Conservation (phyloP, 306 rosid species). For the Luffa acutangula region DNA sequence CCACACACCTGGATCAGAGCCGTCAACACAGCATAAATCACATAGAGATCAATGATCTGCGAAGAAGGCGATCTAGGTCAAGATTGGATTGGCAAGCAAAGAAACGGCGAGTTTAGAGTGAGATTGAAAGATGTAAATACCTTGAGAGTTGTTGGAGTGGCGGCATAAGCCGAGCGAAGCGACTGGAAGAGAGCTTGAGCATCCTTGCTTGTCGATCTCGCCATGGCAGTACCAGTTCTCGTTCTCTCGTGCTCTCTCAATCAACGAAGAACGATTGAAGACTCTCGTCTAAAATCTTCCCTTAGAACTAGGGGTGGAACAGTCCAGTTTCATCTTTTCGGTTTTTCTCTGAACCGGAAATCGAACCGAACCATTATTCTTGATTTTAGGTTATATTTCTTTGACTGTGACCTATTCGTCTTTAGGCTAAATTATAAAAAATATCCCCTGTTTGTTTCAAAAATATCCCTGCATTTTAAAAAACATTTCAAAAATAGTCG, state of each 20-base stretch:
- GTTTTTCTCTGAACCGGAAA: not conserved
- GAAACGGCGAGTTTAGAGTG: not conserved
- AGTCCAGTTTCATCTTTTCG: not conserved
- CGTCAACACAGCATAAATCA: conserved; percentile 55
- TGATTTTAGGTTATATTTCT: no score
- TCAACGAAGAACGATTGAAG: not conserved
- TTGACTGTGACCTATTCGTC: no score
- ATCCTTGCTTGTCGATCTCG: conserved; percentile 39
- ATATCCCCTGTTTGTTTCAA: no score
- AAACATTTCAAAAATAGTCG: no score
- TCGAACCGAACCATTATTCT: not conserved
- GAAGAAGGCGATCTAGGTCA: conserved; percentile 10
- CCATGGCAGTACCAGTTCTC: conserved; percentile 14
- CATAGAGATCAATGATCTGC: conserved; percentile 85
- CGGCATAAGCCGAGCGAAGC: conserved; percentile 59
- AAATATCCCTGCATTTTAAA: no score
- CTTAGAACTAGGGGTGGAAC: not conserved
- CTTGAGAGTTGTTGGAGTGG: conserved; percentile 59
- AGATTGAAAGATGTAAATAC: conserved; percentile 11
- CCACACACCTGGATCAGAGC: conserved; percentile 66
- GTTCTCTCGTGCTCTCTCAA: not conserved
- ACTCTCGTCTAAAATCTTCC: not conserved
- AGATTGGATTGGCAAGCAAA: not conserved
- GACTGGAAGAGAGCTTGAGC: conserved; percentile 53
- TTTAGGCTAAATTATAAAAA: no score